Evolutionary conservation across 1,284 basidiomycete genomes (phyloP).

Genomic region (Leccinum griseonigrum): DNA sequence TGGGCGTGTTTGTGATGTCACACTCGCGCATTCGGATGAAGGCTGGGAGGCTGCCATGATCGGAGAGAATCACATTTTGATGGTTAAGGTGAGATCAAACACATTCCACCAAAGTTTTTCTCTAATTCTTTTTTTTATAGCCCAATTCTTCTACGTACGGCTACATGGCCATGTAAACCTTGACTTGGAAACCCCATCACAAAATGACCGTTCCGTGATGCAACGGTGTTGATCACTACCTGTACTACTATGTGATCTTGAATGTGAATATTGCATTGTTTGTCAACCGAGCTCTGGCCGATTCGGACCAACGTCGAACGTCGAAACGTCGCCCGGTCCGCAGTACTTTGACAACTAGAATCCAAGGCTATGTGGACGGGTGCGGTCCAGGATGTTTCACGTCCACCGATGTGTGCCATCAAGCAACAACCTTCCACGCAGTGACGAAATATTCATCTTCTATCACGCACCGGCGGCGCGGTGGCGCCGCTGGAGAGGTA

Average conservation of each 20-base stretch:
- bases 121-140: conserved; percentile 15
- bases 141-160: conserved; percentile 15
- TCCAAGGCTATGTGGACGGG: background rate
- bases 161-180: conserved; percentile 31
- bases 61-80: conserved; percentile 31
- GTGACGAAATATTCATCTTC: too few relatives aligned
- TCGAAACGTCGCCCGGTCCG: too few relatives aligned
- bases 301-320: too few relatives aligned
- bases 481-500: too few relatives aligned
- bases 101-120: background rate
- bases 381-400: background rate
- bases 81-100: conserved; percentile 25
- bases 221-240: conserved; percentile 28
- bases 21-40: conserved; percentile 9
- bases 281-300: too few relatives aligned
- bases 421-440: conserved; percentile 24
- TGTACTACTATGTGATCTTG: background rate
- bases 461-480: too few relatives aligned
- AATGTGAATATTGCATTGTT: background rate
- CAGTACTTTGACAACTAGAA: background rate
- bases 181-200: background rate
- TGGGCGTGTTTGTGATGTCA: conserved; percentile 25
- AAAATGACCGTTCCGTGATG: conserved; percentile 17
- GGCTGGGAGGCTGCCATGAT: conserved; percentile 33
- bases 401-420: background rate